phyloP scores from a whole-genome alignment of 2,329 filamentous ascomycete genomes.

The Torrubiellomyces zombiae region DNA sequence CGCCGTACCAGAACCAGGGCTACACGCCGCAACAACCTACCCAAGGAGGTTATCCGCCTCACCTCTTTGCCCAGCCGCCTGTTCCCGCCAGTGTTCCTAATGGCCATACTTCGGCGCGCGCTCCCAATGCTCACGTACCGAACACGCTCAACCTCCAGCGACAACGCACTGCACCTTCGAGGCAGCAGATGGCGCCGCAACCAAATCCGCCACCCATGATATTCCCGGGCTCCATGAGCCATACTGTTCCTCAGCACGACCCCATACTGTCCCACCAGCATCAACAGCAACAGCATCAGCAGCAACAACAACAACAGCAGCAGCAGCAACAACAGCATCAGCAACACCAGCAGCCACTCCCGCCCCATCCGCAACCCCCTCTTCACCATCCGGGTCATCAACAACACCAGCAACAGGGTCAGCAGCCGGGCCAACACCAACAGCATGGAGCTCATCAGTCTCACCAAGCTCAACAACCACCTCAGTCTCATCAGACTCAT shows the following conservation, averaged over 20 bases:
- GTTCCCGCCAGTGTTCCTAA: constrained; percentile 30
- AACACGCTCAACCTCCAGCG: constrained; percentile 28
- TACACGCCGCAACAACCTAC: constrained; percentile 36
- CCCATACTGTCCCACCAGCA: constrained; percentile 26
- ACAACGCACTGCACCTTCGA: constrained; percentile 25
- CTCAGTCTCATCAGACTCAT: constrained; percentile 12
- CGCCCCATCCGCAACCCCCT: constrained; percentile 12
- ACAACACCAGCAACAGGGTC: constrained; percentile 13
- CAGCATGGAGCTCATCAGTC: constrained; percentile 11
- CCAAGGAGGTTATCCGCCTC: constrained; percentile 30
- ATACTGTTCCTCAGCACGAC: constrained; percentile 25
- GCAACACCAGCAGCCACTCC: constrained; percentile 16
- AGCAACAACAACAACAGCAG: constrained; percentile 16
- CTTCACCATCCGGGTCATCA: constrained; percentile 14
- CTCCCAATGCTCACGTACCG: constrained; percentile 27
- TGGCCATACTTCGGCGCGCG: constrained; percentile 22
- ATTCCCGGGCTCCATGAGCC: constrained; percentile 20
- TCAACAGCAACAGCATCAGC: constrained; percentile 16
- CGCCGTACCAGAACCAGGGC: constrained; percentile 36
- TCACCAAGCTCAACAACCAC: constrained; percentile 8
- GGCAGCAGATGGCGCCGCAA: constrained; percentile 28
- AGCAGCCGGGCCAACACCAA: constrained; percentile 11
- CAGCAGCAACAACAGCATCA: constrained; percentile 15
- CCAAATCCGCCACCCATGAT: constrained; percentile 20
- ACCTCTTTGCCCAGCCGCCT: constrained; percentile 32